Percentiles rank a stretch among this genome's conserved stretches.
These are phyloP conservation scores for Russula sp. DNA, from an alignment of 768 basidiomycete species.

Conservation along the genomic window DNA sequence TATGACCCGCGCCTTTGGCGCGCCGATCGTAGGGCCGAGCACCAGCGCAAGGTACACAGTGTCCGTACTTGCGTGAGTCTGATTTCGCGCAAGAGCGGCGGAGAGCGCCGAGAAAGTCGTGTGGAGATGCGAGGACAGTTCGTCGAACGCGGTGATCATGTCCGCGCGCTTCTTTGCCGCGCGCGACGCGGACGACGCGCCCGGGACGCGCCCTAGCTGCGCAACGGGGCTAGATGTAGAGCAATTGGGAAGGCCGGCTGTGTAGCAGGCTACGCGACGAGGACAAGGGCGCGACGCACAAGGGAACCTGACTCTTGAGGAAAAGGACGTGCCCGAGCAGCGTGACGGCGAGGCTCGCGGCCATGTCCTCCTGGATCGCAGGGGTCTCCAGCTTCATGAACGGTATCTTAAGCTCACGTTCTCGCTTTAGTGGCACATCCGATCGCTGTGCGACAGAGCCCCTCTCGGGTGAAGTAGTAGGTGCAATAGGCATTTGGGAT, in stretches of 20 bases:
- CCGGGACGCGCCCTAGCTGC: conserved; percentile 56
- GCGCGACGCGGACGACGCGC: conserved; percentile 42
- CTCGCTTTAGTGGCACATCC: background rate
- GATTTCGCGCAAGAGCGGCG: conserved; percentile 48
- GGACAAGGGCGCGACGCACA: conserved; percentile 43
- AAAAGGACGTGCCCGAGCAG: conserved; percentile 68
- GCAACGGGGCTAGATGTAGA: conserved; percentile 47
- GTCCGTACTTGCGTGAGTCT: conserved; percentile 7
- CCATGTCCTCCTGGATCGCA: conserved; percentile 49
- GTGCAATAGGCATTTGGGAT: background rate
- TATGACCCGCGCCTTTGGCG: conserved; percentile 56
- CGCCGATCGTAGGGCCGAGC: conserved; percentile 58
- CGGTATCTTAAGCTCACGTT: conserved; percentile 32
- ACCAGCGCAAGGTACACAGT: conserved; percentile 55
- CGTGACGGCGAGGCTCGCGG: conserved; percentile 56
- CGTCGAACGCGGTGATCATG: conserved; percentile 60
- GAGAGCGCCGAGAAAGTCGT: conserved; percentile 73
- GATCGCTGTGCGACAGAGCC: background rate
- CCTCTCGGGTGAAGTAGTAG: conserved; percentile 12
- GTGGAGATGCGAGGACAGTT: conserved; percentile 62
- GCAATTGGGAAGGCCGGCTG: background rate
- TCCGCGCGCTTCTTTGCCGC: conserved; percentile 56
- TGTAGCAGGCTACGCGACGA: background rate
- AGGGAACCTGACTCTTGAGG: conserved; percentile 72
- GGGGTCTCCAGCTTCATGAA: conserved; percentile 44